Conservation (phyloP, 345 rosid species). For the Melastoma malabathricum region DNA sequence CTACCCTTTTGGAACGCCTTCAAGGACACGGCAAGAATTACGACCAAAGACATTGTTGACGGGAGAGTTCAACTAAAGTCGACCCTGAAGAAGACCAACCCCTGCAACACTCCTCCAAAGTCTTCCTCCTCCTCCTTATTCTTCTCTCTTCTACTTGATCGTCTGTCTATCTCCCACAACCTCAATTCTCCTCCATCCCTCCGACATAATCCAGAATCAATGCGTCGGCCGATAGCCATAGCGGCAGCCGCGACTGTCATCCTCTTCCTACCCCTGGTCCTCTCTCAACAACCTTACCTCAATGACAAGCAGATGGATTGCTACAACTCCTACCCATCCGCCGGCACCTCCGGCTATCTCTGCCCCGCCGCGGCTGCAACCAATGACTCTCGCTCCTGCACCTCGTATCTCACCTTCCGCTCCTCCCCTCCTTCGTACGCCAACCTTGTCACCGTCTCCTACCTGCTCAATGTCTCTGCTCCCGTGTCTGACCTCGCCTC, state of each 20-base stretch:
- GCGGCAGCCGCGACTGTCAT: not conserved
- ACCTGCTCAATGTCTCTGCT: conserved; percentile 27
- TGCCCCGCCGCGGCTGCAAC: conserved; percentile 39
- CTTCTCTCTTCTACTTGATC: too few relatives aligned
- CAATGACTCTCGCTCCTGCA: conserved; percentile 42
- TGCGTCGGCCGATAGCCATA: too few relatives aligned
- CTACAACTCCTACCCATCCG: not conserved
- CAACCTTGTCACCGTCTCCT: conserved; percentile 23
- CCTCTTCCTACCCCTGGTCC: conserved; percentile 1
- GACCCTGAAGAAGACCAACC: too few relatives aligned
- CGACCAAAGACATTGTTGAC: too few relatives aligned
- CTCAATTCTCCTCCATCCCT: too few relatives aligned
- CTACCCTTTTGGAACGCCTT: too few relatives aligned
- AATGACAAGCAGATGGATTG: conserved; percentile 46
- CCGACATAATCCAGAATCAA: too few relatives aligned
- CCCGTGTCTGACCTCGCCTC: conserved; percentile 22
- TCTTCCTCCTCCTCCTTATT: too few relatives aligned
- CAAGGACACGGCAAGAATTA: too few relatives aligned
- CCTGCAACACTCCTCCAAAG: too few relatives aligned
- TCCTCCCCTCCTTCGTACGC: conserved; percentile 30
- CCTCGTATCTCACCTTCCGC: conserved; percentile 66
- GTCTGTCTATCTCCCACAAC: too few relatives aligned
- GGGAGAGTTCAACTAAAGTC: too few relatives aligned
- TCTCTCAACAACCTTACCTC: conserved; percentile 53
- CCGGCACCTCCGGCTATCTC: conserved; percentile 8